These are phyloP conservation scores for Mrakia blollopis DNA, from an alignment of 768 basidiomycete genomes.

Conservation along the genomic window DNA sequence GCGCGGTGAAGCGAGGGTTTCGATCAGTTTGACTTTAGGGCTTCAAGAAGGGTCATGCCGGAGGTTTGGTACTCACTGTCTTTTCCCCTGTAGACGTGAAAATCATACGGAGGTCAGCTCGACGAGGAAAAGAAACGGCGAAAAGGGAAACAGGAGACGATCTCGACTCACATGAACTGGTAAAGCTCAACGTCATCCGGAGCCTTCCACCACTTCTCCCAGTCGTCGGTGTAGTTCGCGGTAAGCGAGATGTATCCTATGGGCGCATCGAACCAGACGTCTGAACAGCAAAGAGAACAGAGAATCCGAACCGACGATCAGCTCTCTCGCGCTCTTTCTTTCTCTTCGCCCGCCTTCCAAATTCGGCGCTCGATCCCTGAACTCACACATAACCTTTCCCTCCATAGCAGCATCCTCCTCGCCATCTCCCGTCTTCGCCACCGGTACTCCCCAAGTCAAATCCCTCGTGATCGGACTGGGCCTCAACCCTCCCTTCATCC, in stretches of 20 bases:
- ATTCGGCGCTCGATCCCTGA: not conserved
- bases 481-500: conserved; percentile 73
- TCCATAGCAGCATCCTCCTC: conserved; percentile 79
- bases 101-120: not conserved
- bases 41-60: not conserved
- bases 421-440: conserved; percentile 61
- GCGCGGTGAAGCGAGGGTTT: too few species aligned
- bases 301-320: not conserved
- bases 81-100: conserved; percentile 57
- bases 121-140: not conserved
- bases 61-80: conserved; percentile 53
- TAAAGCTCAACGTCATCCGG: conserved; percentile 81
- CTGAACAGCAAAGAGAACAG: conserved; percentile 45
- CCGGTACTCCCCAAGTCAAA: conserved; percentile 91
- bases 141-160: not conserved
- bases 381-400: conserved; percentile 91
- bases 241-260: conserved; percentile 98
- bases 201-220: conserved; percentile 97
- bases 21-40: not conserved
- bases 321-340: too few species aligned
- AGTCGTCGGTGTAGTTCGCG: conserved; percentile 85
- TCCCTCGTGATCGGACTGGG: conserved; percentile 92
- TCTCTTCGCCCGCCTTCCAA: not conserved
- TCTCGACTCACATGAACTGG: conserved; percentile 73
- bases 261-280: conserved; percentile 97